A percentile compares a stretch with the other conserved stretches of the same genome.
Evolutionary conservation across 2,329 filamentous ascomycete genomes (phyloP).

Genomic region (Microascus cirrosus): DNA sequence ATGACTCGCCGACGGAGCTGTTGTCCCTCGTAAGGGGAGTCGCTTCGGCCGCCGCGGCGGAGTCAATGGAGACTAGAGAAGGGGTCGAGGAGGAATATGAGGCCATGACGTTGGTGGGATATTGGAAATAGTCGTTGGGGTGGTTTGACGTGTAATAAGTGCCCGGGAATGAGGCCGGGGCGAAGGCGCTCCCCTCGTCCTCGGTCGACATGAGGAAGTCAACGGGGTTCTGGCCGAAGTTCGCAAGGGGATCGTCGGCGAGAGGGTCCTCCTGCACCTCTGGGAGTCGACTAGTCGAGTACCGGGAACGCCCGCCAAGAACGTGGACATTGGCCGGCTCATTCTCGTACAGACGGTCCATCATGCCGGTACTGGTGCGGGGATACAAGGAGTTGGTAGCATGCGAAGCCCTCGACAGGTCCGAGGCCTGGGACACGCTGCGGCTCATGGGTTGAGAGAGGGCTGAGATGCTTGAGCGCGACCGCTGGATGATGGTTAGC

Average conservation of each 20-base stretch:
- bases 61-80: conserved; percentile 29
- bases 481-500: conserved; percentile 1
- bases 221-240: conserved; percentile 24
- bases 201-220: conserved; percentile 22
- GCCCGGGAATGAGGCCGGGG: conserved; percentile 11
- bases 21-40: conserved; percentile 30
- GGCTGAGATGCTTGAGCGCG: conserved; percentile 3
- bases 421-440: conserved; percentile 28
- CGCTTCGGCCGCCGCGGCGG: conserved; percentile 20
- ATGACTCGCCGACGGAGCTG: conserved; percentile 22
- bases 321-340: conserved; percentile 15
- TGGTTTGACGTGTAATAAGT: conserved; percentile 13
- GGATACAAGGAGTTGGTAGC: not conserved
- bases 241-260: conserved; percentile 15
- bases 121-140: conserved; percentile 8
- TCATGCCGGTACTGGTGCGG: conserved; percentile 1
- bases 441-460: conserved; percentile 29
- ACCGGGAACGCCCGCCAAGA: conserved; percentile 5
- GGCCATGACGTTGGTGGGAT: conserved; percentile 8
- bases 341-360: conserved; percentile 19
- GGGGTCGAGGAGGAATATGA: conserved; percentile 25
- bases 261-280: conserved; percentile 22
- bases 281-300: conserved; percentile 14
- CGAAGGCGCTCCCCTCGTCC: conserved; percentile 13
- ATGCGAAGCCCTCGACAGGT: conserved; percentile 10